phyloP scores from a whole-genome alignment of 106 monocot species.

The Allium sativum region DNA sequence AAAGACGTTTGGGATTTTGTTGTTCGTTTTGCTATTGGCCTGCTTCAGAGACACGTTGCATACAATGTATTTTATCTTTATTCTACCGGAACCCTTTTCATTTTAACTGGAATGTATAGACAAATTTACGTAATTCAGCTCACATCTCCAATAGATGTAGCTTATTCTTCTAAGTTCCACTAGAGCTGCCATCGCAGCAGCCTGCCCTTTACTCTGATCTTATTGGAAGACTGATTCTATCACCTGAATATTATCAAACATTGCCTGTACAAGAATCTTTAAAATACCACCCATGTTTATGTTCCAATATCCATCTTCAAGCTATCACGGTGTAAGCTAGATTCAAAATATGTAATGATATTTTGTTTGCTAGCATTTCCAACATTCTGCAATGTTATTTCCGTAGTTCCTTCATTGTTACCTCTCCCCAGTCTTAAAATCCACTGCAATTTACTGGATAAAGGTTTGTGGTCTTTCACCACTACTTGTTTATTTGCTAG shows the following conservation, averaged over 20 bases:
- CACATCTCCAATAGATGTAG: slow-evolving; percentile 62
- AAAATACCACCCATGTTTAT: slow-evolving; percentile 26
- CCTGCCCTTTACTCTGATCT: slow-evolving; percentile 58
- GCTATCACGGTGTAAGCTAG: slow-evolving; percentile 12
- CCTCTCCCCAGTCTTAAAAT: too few species aligned
- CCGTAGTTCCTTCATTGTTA: too few species aligned
- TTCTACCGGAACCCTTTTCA: too few species aligned
- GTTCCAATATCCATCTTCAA: slow-evolving; percentile 15
- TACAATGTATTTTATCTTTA: too few species aligned
- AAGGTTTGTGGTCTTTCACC: too few species aligned
- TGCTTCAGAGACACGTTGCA: too few species aligned
- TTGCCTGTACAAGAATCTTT: slow-evolving; percentile 40
- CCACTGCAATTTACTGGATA: too few species aligned
- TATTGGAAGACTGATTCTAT: slow-evolving; percentile 71
- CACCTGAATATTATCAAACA: slow-evolving; percentile 77
- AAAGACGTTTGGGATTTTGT: too few species aligned
- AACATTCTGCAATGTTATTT: too few species aligned
- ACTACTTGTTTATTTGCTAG: too few species aligned
- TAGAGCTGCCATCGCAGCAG: slow-evolving; percentile 57
- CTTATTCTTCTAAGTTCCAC: slow-evolving; percentile 88
- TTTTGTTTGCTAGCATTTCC: slow-evolving; percentile 9
- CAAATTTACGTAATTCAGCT: neutral
- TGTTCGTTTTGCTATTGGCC: too few species aligned
- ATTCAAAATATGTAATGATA: neutral
- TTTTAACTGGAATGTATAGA: too few species aligned